A percentile compares a stretch with the other conserved stretches of the same genome.
phyloP scores from a whole-genome alignment of 108 stramenopile genomes.

The Pseudonitzschia delicatissima region DNA sequence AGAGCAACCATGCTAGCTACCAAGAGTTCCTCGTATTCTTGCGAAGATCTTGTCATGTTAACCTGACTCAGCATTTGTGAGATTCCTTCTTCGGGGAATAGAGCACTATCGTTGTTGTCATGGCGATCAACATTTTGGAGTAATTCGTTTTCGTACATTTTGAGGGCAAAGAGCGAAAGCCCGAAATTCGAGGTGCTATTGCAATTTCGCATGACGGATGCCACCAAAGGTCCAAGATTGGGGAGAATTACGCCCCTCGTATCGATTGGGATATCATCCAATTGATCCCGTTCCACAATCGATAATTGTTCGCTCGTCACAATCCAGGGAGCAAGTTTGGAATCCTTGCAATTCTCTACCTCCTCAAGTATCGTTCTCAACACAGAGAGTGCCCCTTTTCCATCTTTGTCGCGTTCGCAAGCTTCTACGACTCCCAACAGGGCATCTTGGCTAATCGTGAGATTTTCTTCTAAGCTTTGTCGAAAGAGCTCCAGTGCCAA shows the following conservation, averaged over 20 bases:
- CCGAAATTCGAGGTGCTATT: conserved; percentile 58
- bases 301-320: conserved; percentile 12
- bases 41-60: too few species aligned
- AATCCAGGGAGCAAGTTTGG: conserved; percentile 31
- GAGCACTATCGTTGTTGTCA: neutral
- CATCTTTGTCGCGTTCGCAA: conserved; percentile 63
- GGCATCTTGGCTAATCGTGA: conserved; percentile 53
- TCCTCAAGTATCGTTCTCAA: conserved; percentile 34
- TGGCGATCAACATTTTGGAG: neutral
- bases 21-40: conserved; percentile 25
- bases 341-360: neutral
- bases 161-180: conserved; percentile 43
- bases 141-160: conserved; percentile 22
- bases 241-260: neutral
- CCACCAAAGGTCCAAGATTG: conserved; percentile 11
- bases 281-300: conserved; percentile 9
- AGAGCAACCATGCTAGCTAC: conserved; percentile 44
- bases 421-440: conserved; percentile 51
- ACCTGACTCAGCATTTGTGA: conserved; percentile 10
- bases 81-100: conserved; percentile 5
- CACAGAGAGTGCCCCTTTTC: conserved; percentile 44
- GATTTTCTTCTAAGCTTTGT: conserved; percentile 45
- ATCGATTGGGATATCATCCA: neutral
- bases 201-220: conserved; percentile 46
- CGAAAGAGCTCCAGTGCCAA: conserved; percentile 47